Evolutionary conservation across 192 early-diverging fungal genomes (phyloP).

Genomic region (Dissophora ornata): DNA sequence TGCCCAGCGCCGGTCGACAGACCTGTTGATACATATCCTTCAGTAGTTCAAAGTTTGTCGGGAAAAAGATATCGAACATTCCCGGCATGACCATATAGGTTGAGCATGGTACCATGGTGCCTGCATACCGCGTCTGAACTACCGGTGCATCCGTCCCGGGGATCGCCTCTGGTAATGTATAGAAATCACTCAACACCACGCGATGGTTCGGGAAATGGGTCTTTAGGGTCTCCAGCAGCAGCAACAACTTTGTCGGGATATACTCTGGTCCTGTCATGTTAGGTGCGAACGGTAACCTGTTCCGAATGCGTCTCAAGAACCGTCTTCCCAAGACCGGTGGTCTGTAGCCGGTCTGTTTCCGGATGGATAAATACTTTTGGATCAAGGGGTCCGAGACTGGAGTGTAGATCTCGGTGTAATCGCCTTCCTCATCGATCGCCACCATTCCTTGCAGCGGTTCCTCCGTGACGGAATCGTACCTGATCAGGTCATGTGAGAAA

Average conservation of each 20-base stretch:
- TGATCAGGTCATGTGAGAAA: constrained; percentile 94
- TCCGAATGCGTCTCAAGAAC: constrained; percentile 64
- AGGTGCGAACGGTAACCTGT: constrained; percentile 81
- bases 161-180: constrained; percentile 83
- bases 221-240: constrained; percentile 81
- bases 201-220: constrained; percentile 87
- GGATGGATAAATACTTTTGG: constrained; percentile 70
- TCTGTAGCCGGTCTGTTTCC: constrained; percentile 68
- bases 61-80: constrained; percentile 99
- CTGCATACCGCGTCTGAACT: constrained; percentile 92
- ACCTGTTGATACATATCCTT: constrained; percentile 78
- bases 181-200: constrained; percentile 92
- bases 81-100: constrained; percentile 98
- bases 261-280: constrained; percentile 91
- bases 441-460: constrained; percentile 87
- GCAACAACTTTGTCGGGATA: constrained; percentile 86
- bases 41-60: constrained; percentile 94
- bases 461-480: constrained; percentile 80
- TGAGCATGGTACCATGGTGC: constrained; percentile 93
- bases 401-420: constrained; percentile 90
- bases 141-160: constrained; percentile 88
- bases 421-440: constrained; percentile 81
- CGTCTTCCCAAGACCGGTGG: constrained; percentile 68
- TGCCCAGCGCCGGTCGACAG: constrained; percentile 59
- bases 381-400: constrained; percentile 83